Base-by-base conservation (phyloP, 1,284 basidiomycete species). In the Fomitiporia mediterranea region DNA sequence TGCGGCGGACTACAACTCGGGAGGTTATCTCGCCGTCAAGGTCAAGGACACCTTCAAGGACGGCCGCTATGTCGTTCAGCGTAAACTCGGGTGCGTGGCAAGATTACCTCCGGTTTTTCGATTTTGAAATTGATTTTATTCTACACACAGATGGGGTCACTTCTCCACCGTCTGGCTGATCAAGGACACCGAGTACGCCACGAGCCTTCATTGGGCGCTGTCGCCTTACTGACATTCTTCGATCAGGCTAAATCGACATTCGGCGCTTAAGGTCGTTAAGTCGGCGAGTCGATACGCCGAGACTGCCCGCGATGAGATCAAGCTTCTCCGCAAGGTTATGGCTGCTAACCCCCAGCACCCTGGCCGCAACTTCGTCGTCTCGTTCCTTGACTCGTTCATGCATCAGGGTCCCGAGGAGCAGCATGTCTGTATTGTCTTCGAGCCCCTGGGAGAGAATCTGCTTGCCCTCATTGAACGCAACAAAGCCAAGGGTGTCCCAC, bases 221-320 rank as follows among this genome's bases (percentile, higher is more conserved):
- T 54, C 43, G 34, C 44, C 66, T 59, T 9, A 57, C 50, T 62
- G 32, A 57, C 62, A 51, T 32, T 37, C 25, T 8, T 51, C 76
- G 38, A 56, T 4, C 60, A 81, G 90, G 21, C 74, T 76, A 53
- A 79, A 82, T 59, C 75, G 81, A 34, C 92, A 94, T 70, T 91
- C 91, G 25, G 93, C 92, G 8, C 81, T 95, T 68, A 95, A 95
- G 69, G 86, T 95, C 43, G 91, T 94, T 70, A 94, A 94, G 70
- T 93, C 91, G n/a, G 87, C 87, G 15, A 81, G 82, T 38, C 79
- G 86, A 50, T 90, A 90, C 67, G 88, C 91, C 47, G 92, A 94
- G 67, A 94, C 92, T 2, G 93, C 92, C 27, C 81, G 86, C 53
- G 92, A 95, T 67, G 93, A 95, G 71, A 95, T 95, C 71, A 90